Base-by-base conservation (phyloP, 1,139 yeast genomes). In the Meyerozyma sp. region DNA sequence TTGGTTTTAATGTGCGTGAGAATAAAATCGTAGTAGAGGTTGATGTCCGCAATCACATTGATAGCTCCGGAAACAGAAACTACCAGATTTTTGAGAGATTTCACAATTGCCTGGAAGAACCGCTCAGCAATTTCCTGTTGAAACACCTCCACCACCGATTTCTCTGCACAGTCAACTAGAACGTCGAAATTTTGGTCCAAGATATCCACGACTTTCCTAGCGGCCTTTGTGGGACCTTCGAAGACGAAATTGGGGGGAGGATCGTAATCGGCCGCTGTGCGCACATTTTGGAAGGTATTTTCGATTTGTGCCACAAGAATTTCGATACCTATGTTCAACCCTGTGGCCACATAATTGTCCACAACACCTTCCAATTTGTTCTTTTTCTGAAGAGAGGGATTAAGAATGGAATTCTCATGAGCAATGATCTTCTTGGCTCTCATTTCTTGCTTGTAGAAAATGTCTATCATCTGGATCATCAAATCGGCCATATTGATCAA, bases 121-220 rank as follows among this genome's bases (percentile, higher is more conserved):
- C 98, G 63, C 57, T 89, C 89, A 0, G 96, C 96, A 34, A 93
- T 82, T 58, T 93, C 98, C 58, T 90, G 96, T 54, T 91, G 95
- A 58, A 90, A 93, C 0, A 93, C 95, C 55, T 91, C 98, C 25
- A 91, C 79, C 8, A 94, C 84, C 0, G 90, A 79, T 56, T 84
- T 87, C 46, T 93, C 98, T 0, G 97, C 89, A 18, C 95, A 79
- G 3, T 91, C 96, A 16, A 79, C 81, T 41, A 93, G 67, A 41
- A 91, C 65, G 46, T 79, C 79, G 49, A 91, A 81, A 58, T 91
- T 95, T n/a, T 82, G 79, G 16, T 78, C 77, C 42, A 93, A 64
- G 21, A 90, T 68, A 23, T 73, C 69, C 1, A 88, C 79, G 1
- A 80, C 83, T 46, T 77, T 76, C 10, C 53, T 56, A 0, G 95